Evolutionary conservation across 2,329 filamentous ascomycete genomes (phyloP), one percentile per base, ranked within the genome.

Genomic region (Pseudogymnoascus sp.): DNA sequence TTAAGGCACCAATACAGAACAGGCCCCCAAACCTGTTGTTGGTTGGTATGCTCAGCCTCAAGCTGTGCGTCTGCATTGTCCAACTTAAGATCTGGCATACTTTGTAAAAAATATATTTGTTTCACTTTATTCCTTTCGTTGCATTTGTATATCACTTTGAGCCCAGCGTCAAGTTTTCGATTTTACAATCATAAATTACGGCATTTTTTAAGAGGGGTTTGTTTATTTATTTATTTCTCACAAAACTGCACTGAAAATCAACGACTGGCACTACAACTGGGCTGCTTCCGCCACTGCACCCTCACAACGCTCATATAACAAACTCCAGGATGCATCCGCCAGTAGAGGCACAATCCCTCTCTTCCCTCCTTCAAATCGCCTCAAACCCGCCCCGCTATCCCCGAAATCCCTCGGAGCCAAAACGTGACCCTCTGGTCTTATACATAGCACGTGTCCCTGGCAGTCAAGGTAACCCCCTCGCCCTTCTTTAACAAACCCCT

Each of bases 381-480:
- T 84, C 89, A 61, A 91, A 96, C 71, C 95, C 93, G 43, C 93
- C 95, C 56, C 84, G 87, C 70, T 95, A 96, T 74, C 91, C 91
- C 60, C 84, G 89, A 70, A 90, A 90, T 72, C 89, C 90, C 4
- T 84, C 86, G 2, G 86, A 89, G 68, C 78, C 83, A 69, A 84
- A 80, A 66, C 84, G 88, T 66, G 85, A 91, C 60, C 86, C 91
- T 3, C 76, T 98, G 60, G 86, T 88, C 2, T 83, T 99, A 41
- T 99, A 99, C 76, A 96, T 99, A 68, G 91, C 93, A 37, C 82
- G 93, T 68, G 93, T 99, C 0, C 95, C 95, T 1, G 93, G 93
- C 22, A 96, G 90, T 66, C 86, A 87, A 87, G 91, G 91, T 93
- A 79, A 68, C 78, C 73, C 24, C 63, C 62, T 33, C 61, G 8